These are phyloP conservation scores for Jacaranda copaia DNA, from an alignment of 257 asterid genomes.

Conservation along the genomic window DNA sequence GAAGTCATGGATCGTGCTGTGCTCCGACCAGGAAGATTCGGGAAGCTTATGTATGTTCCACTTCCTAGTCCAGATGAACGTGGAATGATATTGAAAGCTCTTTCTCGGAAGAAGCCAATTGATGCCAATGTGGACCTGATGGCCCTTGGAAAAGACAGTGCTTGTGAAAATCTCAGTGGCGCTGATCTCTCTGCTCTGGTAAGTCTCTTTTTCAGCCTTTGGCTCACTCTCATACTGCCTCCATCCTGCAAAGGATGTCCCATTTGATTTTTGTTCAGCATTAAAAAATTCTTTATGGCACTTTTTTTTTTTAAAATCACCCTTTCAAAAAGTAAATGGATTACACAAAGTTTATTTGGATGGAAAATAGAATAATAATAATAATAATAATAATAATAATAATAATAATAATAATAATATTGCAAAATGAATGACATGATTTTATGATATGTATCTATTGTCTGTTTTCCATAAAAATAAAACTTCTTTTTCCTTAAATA, in stretches of 20 bases:
- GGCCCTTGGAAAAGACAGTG: conserved; percentile 62
- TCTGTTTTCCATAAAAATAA: too few species aligned
- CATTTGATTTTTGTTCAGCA: neutral
- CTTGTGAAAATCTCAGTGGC: conserved; percentile 79
- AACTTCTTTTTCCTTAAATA: too few species aligned
- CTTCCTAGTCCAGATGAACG: conserved; percentile 86
- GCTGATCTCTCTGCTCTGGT: conserved; percentile 86
- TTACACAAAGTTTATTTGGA: too few species aligned
- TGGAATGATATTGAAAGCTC: conserved; percentile 79
- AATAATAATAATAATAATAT: too few species aligned
- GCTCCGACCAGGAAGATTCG: conserved; percentile 87
- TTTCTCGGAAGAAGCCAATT: conserved; percentile 67
- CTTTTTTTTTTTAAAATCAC: too few species aligned
- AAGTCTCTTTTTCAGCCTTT: conserved; percentile 26
- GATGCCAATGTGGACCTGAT: conserved; percentile 68
- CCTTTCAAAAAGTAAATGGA: too few species aligned
- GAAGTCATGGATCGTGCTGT: conserved; percentile 86
- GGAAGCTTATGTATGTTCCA: conserved; percentile 78
- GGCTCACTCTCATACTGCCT: neutral
- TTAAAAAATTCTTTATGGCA: neutral
- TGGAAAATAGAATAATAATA: too few species aligned
- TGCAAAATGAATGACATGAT: too few species aligned
- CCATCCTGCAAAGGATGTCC: neutral
- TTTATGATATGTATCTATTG: too few species aligned
- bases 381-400: too few species aligned